Evolutionary conservation across 2,329 filamentous ascomycete genomes (phyloP).

Genomic region (Ramularia endophylla): DNA sequence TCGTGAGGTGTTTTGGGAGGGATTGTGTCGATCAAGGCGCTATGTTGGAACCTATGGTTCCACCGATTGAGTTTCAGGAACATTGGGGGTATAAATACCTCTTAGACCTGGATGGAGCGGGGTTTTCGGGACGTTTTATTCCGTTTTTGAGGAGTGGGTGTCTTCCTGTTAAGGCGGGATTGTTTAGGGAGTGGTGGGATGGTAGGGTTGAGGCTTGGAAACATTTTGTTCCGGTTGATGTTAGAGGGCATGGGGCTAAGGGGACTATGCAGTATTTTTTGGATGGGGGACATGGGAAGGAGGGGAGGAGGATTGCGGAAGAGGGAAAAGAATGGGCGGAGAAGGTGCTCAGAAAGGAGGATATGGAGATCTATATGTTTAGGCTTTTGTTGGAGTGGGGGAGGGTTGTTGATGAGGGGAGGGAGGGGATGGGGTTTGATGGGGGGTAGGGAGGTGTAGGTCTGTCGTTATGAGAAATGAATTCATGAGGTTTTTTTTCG

Average conservation of each 20-base stretch:
- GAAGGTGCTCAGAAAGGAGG: constrained; percentile 59
- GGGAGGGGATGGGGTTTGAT: constrained; percentile 40
- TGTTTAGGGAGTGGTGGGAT: constrained; percentile 77
- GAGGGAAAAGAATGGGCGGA: constrained; percentile 60
- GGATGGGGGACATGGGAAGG: constrained; percentile 35
- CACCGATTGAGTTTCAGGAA: constrained; percentile 46
- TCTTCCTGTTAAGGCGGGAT: constrained; percentile 63
- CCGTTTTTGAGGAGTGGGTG: constrained; percentile 60
- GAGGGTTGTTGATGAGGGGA: constrained; percentile 57
- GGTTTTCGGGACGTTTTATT: constrained; percentile 61
- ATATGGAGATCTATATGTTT: constrained; percentile 78
- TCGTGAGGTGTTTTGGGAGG: constrained; percentile 49
- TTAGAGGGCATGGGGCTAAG: constrained; percentile 67
- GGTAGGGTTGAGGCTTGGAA: constrained; percentile 68
- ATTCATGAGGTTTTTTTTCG: too few relatives aligned
- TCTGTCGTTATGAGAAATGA: too few relatives aligned
- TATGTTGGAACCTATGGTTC: constrained; percentile 46
- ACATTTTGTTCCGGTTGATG: constrained; percentile 73
- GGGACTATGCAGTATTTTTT: constrained; percentile 69
- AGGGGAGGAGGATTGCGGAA: constrained; percentile 53
- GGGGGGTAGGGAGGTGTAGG: too few relatives aligned
- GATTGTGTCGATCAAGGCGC: constrained; percentile 49
- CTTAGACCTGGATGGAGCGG: constrained; percentile 63
- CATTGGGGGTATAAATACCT: constrained; percentile 65
- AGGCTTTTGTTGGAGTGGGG: constrained; percentile 73